phyloP scores from a whole-genome alignment of 352 stramenopile species.

The Phytopythium kandeliae region DNA sequence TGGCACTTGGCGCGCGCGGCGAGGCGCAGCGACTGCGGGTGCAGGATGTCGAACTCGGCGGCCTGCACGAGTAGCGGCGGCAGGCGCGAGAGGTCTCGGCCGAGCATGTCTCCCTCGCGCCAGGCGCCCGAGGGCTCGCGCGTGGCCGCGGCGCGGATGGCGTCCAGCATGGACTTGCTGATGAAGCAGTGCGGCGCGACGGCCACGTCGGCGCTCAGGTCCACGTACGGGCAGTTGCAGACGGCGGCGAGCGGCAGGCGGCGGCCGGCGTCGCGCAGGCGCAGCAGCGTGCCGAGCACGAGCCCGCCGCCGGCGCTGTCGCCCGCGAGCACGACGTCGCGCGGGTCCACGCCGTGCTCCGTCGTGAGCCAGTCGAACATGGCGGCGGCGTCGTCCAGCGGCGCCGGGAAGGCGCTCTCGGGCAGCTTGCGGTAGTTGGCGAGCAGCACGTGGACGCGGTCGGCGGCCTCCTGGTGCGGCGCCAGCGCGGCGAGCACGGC shows the following conservation, averaged over 20 bases:
- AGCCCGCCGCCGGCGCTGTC: slow-evolving; percentile 52
- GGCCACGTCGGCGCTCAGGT: slow-evolving; percentile 22
- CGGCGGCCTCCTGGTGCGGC: background rate
- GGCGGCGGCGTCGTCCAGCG: slow-evolving; percentile 37
- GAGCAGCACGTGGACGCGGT: slow-evolving; percentile 45
- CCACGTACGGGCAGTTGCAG: slow-evolving; percentile 43
- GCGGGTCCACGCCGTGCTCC: slow-evolving; percentile 16
- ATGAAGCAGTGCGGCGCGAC: slow-evolving; percentile 46
- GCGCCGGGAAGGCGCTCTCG: slow-evolving; percentile 29
- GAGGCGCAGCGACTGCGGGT: slow-evolving; percentile 29
- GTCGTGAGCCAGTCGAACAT: slow-evolving; percentile 42
- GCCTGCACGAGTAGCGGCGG: slow-evolving; percentile 41
- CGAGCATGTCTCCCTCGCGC: slow-evolving; percentile 30
- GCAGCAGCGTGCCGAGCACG: slow-evolving; percentile 34
- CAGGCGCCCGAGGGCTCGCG: slow-evolving; percentile 11
- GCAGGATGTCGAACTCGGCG: slow-evolving; percentile 43
- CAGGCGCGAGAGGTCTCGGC: slow-evolving; percentile 31
- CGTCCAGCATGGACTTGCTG: slow-evolving; percentile 26
- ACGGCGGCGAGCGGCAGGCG: slow-evolving; percentile 27
- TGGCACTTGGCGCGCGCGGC: slow-evolving; percentile 21
- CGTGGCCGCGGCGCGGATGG: slow-evolving; percentile 16
- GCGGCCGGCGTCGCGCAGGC: slow-evolving; percentile 17
- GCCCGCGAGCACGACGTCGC: slow-evolving; percentile 33
- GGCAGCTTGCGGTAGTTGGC: slow-evolving; percentile 66
- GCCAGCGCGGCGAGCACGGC: slow-evolving; percentile 9